Percentiles rank a stretch among this genome's conserved stretches.
Conservation (phyloP, 805 yeast species). For the Yamadazyma phyllophila region DNA sequence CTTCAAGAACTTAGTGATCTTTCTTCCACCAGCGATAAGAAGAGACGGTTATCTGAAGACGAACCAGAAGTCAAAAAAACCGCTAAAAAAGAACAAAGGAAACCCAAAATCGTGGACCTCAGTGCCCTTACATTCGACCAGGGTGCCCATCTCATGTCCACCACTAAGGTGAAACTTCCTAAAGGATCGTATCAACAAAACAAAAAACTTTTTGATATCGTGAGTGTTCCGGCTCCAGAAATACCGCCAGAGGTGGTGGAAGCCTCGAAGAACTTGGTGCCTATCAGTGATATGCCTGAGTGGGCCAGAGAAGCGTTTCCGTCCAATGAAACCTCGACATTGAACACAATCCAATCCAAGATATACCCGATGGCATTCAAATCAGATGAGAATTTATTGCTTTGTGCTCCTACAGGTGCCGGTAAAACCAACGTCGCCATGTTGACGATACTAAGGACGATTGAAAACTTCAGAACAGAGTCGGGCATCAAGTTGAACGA, state of each 20-base stretch:
- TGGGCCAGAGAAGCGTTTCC: conserved; percentile 86
- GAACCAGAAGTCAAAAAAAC: neutral
- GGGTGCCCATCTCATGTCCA: conserved; percentile 67
- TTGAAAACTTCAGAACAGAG: conserved; percentile 50
- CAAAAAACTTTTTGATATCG: conserved; percentile 77
- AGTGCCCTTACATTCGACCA: conserved; percentile 65
- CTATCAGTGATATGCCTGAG: conserved; percentile 63
- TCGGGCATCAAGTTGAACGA: conserved; percentile 51
- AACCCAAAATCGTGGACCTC: conserved; percentile 61
- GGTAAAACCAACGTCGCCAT: conserved; percentile 98
- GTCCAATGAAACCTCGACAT: conserved; percentile 54
- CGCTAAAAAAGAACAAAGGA: conserved; percentile 18
- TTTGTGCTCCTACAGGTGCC: conserved; percentile 99
- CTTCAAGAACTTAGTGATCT: neutral
- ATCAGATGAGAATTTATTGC: conserved; percentile 65
- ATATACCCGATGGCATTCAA: conserved; percentile 78
- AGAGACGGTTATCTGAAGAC: conserved; percentile 16
- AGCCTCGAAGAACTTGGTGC: conserved; percentile 45
- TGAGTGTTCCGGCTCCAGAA: conserved; percentile 85
- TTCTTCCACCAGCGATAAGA: conserved; percentile 16
- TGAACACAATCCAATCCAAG: conserved; percentile 82
- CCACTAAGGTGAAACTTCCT: conserved; percentile 70
- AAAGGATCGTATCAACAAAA: conserved; percentile 77
- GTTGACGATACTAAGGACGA: conserved; percentile 65
- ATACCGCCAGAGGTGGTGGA: conserved; percentile 38